Evolutionary conservation across 2,329 filamentous ascomycete species (phyloP), one percentile per base, ranked within the genome.

Genomic region (Dissoconium aciculare): DNA sequence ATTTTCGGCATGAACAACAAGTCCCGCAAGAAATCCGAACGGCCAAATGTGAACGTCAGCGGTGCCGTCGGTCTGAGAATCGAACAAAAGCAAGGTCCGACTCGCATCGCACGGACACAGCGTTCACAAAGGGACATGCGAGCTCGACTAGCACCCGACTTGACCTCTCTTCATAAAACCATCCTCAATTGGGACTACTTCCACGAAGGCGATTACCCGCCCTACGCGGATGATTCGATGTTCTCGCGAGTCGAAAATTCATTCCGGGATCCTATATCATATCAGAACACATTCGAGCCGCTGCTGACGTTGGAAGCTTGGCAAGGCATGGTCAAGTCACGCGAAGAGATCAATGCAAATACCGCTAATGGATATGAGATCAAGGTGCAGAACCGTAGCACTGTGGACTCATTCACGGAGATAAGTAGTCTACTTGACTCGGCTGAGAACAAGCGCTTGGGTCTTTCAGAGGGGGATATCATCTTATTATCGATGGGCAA

Each of bases 141-240:
- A 44, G 87, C 89, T 40, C 78, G 89, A 39, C 66, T 98, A 36
- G 79, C 85, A 17, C 89, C 91, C 5, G 82, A 91, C 42, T 78
- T 98, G 58, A 78, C 83, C 21, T 66, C 72, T 11, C 60, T 98
- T 16, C 89, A 95, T 52, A 76, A 79, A 45, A 77, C 77, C 11
- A 83, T 98, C 30, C 69, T 98, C 3, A 71, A 78, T 33, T 98
- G 89, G 89, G 81, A 98, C 42, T 92, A 91, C 42, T 98, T 94
- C 54, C 80, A 93, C 47, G 63, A 74, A 27, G 83, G 84, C 15
- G 82, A 85, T 47, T 79, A 85, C 36, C 89, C 89, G 4, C 85
- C 89, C 0, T 69, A 66, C 34, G 66, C 67, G 4, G 76, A 71
- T 30, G 72, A 72, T 11, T 74, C 75, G 28, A 66, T 72, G 26